Percentiles rank a stretch among this genome's conserved stretches.
phyloP scores from a whole-genome alignment of 2,329 filamentous ascomycete genomes.

The Coccinonectria pachysandricola region DNA sequence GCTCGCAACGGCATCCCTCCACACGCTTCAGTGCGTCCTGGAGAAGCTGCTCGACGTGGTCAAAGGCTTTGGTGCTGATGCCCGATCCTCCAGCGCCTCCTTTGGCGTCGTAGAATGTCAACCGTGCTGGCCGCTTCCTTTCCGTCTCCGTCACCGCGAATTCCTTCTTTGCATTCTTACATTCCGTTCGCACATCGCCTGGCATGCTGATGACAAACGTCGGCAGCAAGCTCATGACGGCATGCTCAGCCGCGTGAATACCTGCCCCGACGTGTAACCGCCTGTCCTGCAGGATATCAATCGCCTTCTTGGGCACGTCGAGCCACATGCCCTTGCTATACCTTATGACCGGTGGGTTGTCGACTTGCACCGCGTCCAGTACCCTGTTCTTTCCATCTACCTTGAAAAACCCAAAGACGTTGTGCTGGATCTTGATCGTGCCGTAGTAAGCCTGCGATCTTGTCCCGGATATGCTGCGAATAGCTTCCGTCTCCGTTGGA shows the following conservation, averaged over 20 bases:
- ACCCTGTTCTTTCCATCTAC: slow-evolving; percentile 78
- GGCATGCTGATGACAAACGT: slow-evolving; percentile 85
- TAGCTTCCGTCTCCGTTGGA: slow-evolving; percentile 81
- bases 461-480: slow-evolving; percentile 57
- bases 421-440: slow-evolving; percentile 72
- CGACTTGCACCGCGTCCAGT: slow-evolving; percentile 83
- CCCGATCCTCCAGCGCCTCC: slow-evolving; percentile 75
- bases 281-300: slow-evolving; percentile 65
- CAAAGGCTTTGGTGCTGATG: slow-evolving; percentile 86
- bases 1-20: slow-evolving; percentile 62
- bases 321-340: slow-evolving; percentile 91
- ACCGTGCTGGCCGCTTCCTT: slow-evolving; percentile 73
- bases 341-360: slow-evolving; percentile 83
- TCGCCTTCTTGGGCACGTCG: slow-evolving; percentile 69
- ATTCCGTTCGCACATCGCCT: slow-evolving; percentile 88
- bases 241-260: slow-evolving; percentile 92
- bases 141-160: slow-evolving; percentile 59
- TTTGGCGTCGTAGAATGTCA: slow-evolving; percentile 94
- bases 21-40: slow-evolving; percentile 67
- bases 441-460: slow-evolving; percentile 72
- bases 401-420: slow-evolving; percentile 96
- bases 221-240: slow-evolving; percentile 74
- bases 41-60: slow-evolving; percentile 75
- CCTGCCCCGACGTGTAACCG: slow-evolving; percentile 75
- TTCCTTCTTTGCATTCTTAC: slow-evolving; percentile 82